Evolutionary conservation across 331 rosid species (phyloP).

Genomic region (Malus hybrid): DNA sequence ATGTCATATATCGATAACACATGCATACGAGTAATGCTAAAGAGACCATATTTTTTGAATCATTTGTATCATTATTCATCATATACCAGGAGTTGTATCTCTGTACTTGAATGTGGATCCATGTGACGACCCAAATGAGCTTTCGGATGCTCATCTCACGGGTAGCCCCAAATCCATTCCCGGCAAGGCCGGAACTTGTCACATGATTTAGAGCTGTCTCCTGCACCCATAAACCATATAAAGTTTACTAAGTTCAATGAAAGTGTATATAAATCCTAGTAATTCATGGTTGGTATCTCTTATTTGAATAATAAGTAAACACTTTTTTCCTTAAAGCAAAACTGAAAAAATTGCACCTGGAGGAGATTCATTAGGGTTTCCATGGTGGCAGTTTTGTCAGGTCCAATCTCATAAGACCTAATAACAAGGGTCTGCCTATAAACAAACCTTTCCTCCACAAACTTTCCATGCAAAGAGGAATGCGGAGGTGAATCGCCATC

Average conservation of each 20-base stretch:
- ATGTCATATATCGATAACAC: neutral
- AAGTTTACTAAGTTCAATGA: neutral
- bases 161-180: conserved; percentile 78
- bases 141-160: conserved; percentile 78
- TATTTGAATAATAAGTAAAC: too few relatives aligned
- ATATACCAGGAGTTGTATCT: conserved; percentile 68
- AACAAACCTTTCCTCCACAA: conserved; percentile 59
- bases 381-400: conserved; percentile 85
- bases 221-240: conserved; percentile 19
- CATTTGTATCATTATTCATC: too few relatives aligned
- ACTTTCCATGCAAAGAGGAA: conserved; percentile 53
- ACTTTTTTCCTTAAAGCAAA: too few relatives aligned
- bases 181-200: conserved; percentile 65
- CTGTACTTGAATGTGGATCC: conserved; percentile 77
- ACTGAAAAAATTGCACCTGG: conserved; percentile 39
- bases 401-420: conserved; percentile 87
- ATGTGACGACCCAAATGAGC: conserved; percentile 89
- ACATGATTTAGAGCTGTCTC: conserved; percentile 90
- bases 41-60: neutral
- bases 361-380: conserved; percentile 90
- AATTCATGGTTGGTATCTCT: neutral
- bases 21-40: neutral
- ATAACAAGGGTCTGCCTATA: conserved; percentile 61
- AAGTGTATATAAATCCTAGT: neutral
- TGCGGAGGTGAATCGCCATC: conserved; percentile 32